Evolutionary conservation across 805 yeast genomes (phyloP), one percentile per base, ranked within the genome.

Genomic region (Ascoidea asiatica): DNA sequence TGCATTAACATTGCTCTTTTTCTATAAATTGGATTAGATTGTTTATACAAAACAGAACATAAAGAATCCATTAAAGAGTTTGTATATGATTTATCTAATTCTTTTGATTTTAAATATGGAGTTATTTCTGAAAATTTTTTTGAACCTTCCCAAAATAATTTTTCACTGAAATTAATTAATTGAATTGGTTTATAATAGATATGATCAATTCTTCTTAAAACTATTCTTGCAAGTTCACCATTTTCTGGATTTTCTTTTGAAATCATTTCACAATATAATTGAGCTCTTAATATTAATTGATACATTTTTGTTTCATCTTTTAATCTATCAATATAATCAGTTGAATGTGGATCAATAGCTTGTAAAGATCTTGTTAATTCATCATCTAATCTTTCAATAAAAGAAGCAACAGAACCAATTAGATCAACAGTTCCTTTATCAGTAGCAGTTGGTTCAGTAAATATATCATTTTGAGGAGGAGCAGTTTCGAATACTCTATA

Each of bases 301-400:
- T 88, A 90, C 45, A 92, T 70, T 37, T 65, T 65, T 50, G 79
- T 72, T 67, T 92, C 98, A 63, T 89, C 95, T 63, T 81, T 81
- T 59, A 92, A 74, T 62, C 97, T 78, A 53, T 81, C 84, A 53
- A 92, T 75, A 63, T 90, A 92, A 63, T 92, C 98, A 46, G 86
- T 80, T 20, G 97, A 83, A 61, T 92, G 97, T 40, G 97, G 95
- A 63, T 92, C 97, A 56, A 87, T 80, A 53, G 77, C 77, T 60
- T 89, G 88, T 56, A 92, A 73, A 41, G 95, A 86, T 53, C 81
- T 79, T 50, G 84, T 83, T 56, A 89, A 81, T 67, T 92, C 99
- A 57, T 90, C 97, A 59, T 88, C 96, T 50, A 92, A 73, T 63
- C 97, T 81, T 68, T 90, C 98, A 49, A 90, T 82, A 48, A 84